Evolutionary conservation across 148 eudicot genomes (phyloP).

Genomic region (Bassia scoparia): DNA sequence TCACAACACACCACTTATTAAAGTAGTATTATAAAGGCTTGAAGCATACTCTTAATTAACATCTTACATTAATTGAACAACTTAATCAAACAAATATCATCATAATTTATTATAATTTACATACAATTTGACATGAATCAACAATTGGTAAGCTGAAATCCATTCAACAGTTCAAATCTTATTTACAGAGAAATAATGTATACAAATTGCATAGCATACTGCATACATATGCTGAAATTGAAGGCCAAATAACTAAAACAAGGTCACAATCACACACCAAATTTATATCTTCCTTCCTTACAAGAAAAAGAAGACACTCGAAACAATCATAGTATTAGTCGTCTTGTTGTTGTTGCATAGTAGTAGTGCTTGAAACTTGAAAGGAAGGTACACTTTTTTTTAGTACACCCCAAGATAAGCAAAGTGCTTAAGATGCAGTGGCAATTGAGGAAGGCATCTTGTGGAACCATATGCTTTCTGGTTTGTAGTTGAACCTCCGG

Average conservation of each 20-base stretch:
- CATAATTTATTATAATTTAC: not conserved
- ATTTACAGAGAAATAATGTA: constrained; percentile 11
- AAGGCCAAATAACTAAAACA: not conserved
- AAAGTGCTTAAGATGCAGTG: not conserved
- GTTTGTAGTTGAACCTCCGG: constrained; percentile 37
- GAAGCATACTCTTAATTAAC: too few species aligned
- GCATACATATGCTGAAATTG: not conserved
- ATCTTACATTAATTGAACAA: not conserved
- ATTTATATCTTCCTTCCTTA: not conserved
- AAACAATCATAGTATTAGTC: not conserved
- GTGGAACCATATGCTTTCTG: constrained; percentile 35
- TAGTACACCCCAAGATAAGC: constrained; percentile 22
- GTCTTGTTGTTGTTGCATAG: not conserved
- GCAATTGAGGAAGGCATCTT: constrained; percentile 14
- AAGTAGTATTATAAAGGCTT: too few species aligned
- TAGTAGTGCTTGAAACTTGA: too few species aligned
- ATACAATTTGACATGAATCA: not conserved
- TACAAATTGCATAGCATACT: not conserved
- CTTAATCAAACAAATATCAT: not conserved
- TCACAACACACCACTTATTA: too few species aligned
- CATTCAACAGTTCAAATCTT: constrained; percentile 1
- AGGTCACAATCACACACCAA: constrained; percentile 7
- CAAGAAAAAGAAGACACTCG: not conserved
- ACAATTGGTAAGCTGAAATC: not conserved
- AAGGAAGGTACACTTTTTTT: not conserved